Percentiles rank a stretch among this genome's conserved stretches.
phyloP scores from a whole-genome alignment of 2,329 filamentous ascomycete species.

The Aspergillus brunneoviolaceus region DNA sequence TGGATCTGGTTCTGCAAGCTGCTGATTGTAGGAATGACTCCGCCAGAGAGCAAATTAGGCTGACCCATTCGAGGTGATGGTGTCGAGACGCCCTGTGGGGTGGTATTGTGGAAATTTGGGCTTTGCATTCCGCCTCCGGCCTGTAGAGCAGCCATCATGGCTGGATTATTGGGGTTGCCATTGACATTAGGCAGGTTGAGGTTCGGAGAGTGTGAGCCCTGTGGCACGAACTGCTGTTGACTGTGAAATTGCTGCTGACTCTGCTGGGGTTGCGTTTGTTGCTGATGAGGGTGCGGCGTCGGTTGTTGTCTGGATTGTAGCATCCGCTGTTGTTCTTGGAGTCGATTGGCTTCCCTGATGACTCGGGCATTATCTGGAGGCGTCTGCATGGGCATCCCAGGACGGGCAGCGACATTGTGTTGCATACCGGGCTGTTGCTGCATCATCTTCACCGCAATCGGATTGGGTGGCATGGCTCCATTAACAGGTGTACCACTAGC shows the following conservation, averaged over 20 bases:
- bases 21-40: conserved; percentile 56
- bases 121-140: conserved; percentile 44
- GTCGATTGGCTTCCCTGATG: conserved; percentile 48
- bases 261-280: conserved; percentile 33
- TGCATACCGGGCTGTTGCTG: conserved; percentile 61
- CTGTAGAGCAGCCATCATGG: conserved; percentile 48
- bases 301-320: conserved; percentile 53
- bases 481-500: conserved; percentile 44
- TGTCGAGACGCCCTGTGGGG: conserved; percentile 42
- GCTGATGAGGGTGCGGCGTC: conserved; percentile 25
- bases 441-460: conserved; percentile 59
- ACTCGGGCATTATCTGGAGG: conserved; percentile 50
- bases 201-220: conserved; percentile 47
- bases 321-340: conserved; percentile 58
- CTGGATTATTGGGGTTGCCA: conserved; percentile 41
- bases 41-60: conserved; percentile 52
- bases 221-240: conserved; percentile 42
- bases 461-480: conserved; percentile 52
- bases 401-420: conserved; percentile 36
- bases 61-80: conserved; percentile 50
- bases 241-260: conserved; percentile 36
- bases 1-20: conserved; percentile 55
- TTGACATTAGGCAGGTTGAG: conserved; percentile 44
- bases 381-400: conserved; percentile 55
- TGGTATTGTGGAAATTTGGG: conserved; percentile 43